A percentile compares a stretch with the other conserved stretches of the same genome.
Evolutionary conservation across 1,284 basidiomycete species (phyloP).

Genomic region (Rhizoctonia solani): DNA sequence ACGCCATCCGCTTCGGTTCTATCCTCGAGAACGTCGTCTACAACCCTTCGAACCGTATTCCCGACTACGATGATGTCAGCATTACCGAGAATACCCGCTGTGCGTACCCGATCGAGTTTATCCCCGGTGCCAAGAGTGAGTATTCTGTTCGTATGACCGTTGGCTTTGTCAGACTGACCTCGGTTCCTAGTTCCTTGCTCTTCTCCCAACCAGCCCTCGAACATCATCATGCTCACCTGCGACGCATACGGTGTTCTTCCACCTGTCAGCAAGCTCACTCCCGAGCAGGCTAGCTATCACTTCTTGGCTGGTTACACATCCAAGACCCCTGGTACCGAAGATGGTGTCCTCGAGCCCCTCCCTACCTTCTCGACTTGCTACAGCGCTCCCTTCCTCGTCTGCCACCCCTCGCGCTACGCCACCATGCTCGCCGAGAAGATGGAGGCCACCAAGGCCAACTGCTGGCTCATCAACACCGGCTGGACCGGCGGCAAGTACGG

Average conservation of each 20-base stretch:
- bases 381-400: constrained; percentile 98
- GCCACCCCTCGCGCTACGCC: constrained; percentile 94
- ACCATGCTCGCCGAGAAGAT: constrained; percentile 97
- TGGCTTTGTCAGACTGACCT: not conserved
- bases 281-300: constrained; percentile 97
- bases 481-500: constrained; percentile 98
- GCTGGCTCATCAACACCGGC: constrained; percentile 99
- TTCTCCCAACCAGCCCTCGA: constrained; percentile 82
- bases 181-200: constrained; percentile 77
- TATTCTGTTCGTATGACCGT: not conserved
- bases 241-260: constrained; percentile 98
- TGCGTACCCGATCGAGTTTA: constrained; percentile 96
- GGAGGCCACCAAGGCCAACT: constrained; percentile 87
- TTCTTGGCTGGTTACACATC: constrained; percentile 97
- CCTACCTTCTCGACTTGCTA: constrained; percentile 99
- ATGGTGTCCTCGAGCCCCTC: constrained; percentile 96
- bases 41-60: constrained; percentile 81
- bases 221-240: constrained; percentile 98
- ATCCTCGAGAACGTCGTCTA: constrained; percentile 99
- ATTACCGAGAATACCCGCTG: constrained; percentile 99
- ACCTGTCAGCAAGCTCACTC: constrained; percentile 89
- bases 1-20: constrained; percentile 92
- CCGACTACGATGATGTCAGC: constrained; percentile 95
- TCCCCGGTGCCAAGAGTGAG: constrained; percentile 73
- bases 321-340: constrained; percentile 97